Evolutionary conservation across 2,329 filamentous ascomycete genomes (phyloP).

Genomic region (Metarhizium sp.): DNA sequence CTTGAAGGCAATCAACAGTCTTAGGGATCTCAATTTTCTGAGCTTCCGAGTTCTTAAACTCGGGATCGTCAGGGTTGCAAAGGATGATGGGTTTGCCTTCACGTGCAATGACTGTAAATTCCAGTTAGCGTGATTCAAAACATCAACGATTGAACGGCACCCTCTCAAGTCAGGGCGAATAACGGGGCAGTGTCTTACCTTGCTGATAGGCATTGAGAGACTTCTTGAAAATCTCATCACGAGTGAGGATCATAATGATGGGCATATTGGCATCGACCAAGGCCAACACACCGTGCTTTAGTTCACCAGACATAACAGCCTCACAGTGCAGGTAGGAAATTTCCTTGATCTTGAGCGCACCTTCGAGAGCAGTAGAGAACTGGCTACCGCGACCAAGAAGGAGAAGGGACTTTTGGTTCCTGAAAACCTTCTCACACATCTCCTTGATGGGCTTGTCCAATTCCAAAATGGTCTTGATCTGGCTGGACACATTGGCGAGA

Average conservation of each 20-base stretch:
- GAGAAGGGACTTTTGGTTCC: conserved; percentile 93
- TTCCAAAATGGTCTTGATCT: conserved; percentile 87
- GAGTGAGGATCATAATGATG: conserved; percentile 98
- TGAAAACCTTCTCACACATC: conserved; percentile 84
- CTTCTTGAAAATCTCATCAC: conserved; percentile 93
- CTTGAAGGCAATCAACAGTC: conserved; percentile 92
- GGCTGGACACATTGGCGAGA: conserved; percentile 73
- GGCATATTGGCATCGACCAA: conserved; percentile 97
- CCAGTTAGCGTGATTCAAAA: conserved; percentile 10
- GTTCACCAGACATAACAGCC: conserved; percentile 98
- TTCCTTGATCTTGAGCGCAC: conserved; percentile 98
- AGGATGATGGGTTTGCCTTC: conserved; percentile 96
- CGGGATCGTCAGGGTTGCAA: conserved; percentile 82
- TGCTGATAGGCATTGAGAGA: conserved; percentile 99
- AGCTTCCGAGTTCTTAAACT: conserved; percentile 81
- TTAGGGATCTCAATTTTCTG: conserved; percentile 97
- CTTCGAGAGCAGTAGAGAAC: conserved; percentile 94
- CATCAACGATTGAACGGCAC: background rate
- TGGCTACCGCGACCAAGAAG: conserved; percentile 92
- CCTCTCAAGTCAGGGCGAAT: background rate
- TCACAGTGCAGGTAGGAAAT: conserved; percentile 99
- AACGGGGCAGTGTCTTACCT: conserved; percentile 40
- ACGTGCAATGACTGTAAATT: conserved; percentile 72
- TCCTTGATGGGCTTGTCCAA: conserved; percentile 92
- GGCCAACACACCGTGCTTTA: conserved; percentile 97